phyloP scores from a whole-genome alignment of 192 early-diverging fungal species.

The Rhizoclosmatium sp. region DNA sequence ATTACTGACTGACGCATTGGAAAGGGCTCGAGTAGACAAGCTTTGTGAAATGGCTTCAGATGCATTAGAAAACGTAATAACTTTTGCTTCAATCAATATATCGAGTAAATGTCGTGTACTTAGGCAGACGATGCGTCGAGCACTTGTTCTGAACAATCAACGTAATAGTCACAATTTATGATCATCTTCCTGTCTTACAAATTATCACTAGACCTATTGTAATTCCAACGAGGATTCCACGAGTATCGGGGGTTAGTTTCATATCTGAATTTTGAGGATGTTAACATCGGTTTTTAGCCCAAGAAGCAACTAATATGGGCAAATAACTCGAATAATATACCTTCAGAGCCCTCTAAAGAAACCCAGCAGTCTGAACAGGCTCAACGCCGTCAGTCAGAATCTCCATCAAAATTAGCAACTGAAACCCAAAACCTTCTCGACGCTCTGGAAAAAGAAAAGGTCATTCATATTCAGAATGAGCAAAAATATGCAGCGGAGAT shows the following conservation, averaged over 20 bases:
- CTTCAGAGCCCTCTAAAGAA: not conserved
- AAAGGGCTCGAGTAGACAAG: not conserved
- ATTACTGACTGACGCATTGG: constrained; percentile 1
- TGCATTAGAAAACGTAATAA: not conserved
- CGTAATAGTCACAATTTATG: not conserved
- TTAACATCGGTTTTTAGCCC: not conserved
- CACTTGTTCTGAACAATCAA: not conserved
- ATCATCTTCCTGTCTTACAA: not conserved
- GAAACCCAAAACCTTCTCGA: constrained; percentile 44
- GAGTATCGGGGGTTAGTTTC: constrained; percentile 7
- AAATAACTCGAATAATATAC: not conserved
- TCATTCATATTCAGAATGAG: constrained; percentile 40
- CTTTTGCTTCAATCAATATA: not conserved
- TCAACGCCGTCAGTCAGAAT: not conserved
- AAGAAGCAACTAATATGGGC: constrained; percentile 11
- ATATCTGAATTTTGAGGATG: not conserved
- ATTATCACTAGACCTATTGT: not conserved
- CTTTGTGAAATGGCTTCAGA: not conserved
- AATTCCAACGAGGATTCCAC: constrained; percentile 17
- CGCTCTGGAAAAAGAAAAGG: constrained; percentile 51
- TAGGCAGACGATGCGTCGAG: constrained; percentile 3
- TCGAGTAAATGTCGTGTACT: not conserved
- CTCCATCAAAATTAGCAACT: not conserved
- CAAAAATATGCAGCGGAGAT: constrained; percentile 45
- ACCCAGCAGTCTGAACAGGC: not conserved